Base-by-base conservation (phyloP, 805 yeast genomes). In the Kuraishia ogatae region DNA sequence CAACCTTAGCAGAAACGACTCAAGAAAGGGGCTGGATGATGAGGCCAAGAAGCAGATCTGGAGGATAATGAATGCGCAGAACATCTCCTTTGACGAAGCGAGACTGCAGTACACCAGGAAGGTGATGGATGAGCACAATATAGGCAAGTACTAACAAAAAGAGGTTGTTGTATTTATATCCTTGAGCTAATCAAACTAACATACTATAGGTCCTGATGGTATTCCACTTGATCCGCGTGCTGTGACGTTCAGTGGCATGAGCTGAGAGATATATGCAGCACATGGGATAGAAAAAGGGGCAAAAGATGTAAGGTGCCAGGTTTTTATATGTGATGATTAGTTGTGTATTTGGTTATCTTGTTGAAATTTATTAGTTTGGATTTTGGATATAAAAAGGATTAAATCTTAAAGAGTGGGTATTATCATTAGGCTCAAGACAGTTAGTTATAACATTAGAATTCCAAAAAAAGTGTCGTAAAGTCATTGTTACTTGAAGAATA, bases 31-130 rank as follows among this genome's bases (percentile, higher is more conserved):
- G 0, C 71, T 88, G 39, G 83, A 81, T 64, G 81, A 74, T 47
- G 63, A 56, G 5, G 80, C 87, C 1, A 84, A 83, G 65, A 61
- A 62, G 19, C 76, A 71, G 54, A 80, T 88, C 2, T 71, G 73
- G 56, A 58, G 66, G 28, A 71, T 86, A 7, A 88, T 88, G 94
- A 64, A 72, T 6, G 62, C 65, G 5, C 69, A 77, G 53, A 65
- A 72, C 39, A 58, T 86, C 28, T 62, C 79, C 1, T 88, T 88
- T 64, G 96, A 88, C 65, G 81, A 81, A 48, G 96, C 96, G 0
- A 72, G 96, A 57, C 65, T 79, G 2, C 62, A 74, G 54, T 84
- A 78, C 62, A 77, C 81, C 4, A 73, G 71, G 53, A 59, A 65
- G 17, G 69, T 70, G 58, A 74, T 88, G 64, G 70, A 72, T 1